Percentiles rank a stretch among this genome's conserved stretches.
Conservation (phyloP, 179 eudicot genomes). For the Beta corolliflora region DNA sequence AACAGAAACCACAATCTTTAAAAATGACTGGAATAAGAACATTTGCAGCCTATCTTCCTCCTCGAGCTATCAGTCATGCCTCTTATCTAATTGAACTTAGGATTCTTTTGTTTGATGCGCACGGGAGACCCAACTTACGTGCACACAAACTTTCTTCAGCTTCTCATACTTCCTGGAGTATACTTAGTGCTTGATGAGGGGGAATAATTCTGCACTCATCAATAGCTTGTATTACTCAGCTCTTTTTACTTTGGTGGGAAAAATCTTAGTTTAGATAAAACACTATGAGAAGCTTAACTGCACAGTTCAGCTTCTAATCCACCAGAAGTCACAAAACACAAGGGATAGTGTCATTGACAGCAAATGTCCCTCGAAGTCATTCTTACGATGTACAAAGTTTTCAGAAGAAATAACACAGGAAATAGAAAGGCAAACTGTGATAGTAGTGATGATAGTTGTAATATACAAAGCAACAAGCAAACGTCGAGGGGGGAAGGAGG, state of each 20-base stretch:
- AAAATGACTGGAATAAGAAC: not conserved
- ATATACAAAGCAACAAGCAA: constrained; percentile 37
- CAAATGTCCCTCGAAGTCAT: constrained; percentile 10
- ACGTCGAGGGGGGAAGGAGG: constrained; percentile 14
- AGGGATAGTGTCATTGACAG: constrained; percentile 14
- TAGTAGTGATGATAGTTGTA: not conserved
- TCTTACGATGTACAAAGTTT: constrained; percentile 23
- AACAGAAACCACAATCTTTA: not conserved
- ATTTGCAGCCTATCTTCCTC: not conserved
- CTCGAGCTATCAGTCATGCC: not conserved
- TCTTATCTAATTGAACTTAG: not conserved
- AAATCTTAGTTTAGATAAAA: not conserved
- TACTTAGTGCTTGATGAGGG: not conserved
- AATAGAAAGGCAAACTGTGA: constrained; percentile 12
- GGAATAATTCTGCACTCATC: not conserved
- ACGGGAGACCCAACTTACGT: not conserved
- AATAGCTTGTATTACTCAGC: not conserved
- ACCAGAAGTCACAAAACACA: constrained; percentile 14
- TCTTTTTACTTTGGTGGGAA: not conserved
- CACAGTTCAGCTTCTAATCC: not conserved
- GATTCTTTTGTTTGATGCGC: not conserved
- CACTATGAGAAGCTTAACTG: not conserved
- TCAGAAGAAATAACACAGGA: not conserved
- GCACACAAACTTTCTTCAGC: no score
- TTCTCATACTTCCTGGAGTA: not conserved